Conservation (phyloP, 106 monocot species). For the Dendrobium nobile region DNA sequence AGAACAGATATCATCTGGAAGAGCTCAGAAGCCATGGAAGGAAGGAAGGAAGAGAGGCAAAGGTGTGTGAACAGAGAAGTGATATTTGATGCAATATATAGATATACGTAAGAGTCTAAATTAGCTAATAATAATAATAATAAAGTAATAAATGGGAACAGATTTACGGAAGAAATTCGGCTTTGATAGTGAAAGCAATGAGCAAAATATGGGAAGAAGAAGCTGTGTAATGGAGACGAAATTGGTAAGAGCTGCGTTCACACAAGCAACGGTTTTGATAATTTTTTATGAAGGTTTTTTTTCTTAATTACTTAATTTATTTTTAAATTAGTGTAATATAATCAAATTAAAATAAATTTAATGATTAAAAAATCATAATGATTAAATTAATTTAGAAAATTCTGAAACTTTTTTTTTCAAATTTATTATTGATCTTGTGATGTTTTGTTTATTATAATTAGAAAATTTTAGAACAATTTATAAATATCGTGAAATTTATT, state of each 20-base stretch:
- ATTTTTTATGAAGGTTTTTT: neutral
- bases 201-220: neutral
- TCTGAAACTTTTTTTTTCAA: too few relatives aligned
- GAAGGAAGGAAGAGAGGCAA: neutral
- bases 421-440: too few relatives aligned
- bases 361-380: too few relatives aligned
- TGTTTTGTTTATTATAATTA: too few relatives aligned
- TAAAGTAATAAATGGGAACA: neutral
- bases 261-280: neutral
- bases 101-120: neutral
- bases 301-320: too few relatives aligned
- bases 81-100: too few relatives aligned
- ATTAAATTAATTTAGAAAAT: too few relatives aligned
- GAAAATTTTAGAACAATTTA: too few relatives aligned
- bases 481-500: too few relatives aligned
- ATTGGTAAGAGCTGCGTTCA: neutral
- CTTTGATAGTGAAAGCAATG: neutral
- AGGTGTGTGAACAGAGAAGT: neutral
- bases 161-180: neutral
- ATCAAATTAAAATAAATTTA: too few relatives aligned
- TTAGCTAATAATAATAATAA: neutral
- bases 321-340: too few relatives aligned
- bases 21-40: neutral
- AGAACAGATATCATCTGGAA: neutral
- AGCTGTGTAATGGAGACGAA: neutral